A percentile compares a stretch with the other conserved stretches of the same genome.
These are phyloP conservation scores for Trichoderma koningii DNA, from an alignment of 2,329 filamentous ascomycete species.

Conservation along the genomic window DNA sequence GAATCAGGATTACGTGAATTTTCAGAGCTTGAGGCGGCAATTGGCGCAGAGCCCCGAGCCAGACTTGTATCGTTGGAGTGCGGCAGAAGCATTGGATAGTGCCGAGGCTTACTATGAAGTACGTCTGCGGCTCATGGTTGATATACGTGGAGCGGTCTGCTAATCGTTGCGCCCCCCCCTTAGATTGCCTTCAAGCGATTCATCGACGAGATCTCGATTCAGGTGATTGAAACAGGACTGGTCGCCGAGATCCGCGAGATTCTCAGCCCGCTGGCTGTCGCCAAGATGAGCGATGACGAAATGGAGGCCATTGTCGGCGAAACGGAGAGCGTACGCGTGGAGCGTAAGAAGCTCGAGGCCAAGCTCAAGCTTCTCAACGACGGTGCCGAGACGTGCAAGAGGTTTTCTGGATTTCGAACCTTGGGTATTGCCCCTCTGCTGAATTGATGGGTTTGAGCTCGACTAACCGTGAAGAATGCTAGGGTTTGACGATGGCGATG, in stretches of 20 bases:
- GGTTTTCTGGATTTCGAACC: conserved; percentile 7
- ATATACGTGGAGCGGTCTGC: not conserved
- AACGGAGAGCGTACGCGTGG: conserved; percentile 20
- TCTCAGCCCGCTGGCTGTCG: conserved; percentile 30
- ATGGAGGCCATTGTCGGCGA: conserved; percentile 32
- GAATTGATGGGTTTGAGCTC: not conserved
- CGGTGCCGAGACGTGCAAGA: conserved; percentile 9
- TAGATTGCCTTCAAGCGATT: conserved; percentile 33
- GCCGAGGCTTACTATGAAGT: conserved; percentile 48
- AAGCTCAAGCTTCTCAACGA: conserved; percentile 12
- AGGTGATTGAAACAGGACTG: conserved; percentile 34
- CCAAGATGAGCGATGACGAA: conserved; percentile 30
- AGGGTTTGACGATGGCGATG: not conserved
- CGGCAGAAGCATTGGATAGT: conserved; percentile 41
- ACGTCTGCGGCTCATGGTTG: not conserved
- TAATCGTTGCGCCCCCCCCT: not conserved
- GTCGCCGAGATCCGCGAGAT: conserved; percentile 30
- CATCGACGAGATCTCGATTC: conserved; percentile 33
- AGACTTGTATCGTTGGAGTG: conserved; percentile 38
- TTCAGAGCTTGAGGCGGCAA: not conserved
- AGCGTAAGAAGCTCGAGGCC: not conserved
- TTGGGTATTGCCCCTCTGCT: not conserved
- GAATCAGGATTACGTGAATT: not conserved
- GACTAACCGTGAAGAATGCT: not conserved
- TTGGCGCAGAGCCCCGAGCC: conserved; percentile 10